Evolutionary conservation across 2,329 filamentous ascomycete genomes (phyloP).

Genomic region (Thielaviopsis punctulata): DNA sequence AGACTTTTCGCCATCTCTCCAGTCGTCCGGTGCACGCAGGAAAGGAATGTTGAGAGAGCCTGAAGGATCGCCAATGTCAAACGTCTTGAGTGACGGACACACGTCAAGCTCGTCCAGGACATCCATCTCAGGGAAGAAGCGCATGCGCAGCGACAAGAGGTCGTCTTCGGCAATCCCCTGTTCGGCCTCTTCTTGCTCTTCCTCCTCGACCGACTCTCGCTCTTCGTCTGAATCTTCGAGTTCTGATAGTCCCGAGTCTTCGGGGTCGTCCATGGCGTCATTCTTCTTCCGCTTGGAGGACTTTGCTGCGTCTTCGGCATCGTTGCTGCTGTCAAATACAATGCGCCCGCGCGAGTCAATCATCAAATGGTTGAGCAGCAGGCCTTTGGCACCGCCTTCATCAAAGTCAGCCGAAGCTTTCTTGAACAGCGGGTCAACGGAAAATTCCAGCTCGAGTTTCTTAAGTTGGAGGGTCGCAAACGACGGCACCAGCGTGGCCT

Average conservation of each 20-base stretch:
- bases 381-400: slow-evolving; percentile 88
- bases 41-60: slow-evolving; percentile 82
- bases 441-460: slow-evolving; percentile 93
- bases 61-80: slow-evolving; percentile 75
- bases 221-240: slow-evolving; percentile 20
- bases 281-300: slow-evolving; percentile 17
- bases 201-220: slow-evolving; percentile 20
- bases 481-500: slow-evolving; percentile 79
- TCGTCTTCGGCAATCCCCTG: slow-evolving; percentile 50
- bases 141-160: slow-evolving; percentile 51
- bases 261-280: neutral
- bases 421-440: slow-evolving; percentile 96
- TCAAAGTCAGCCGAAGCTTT: slow-evolving; percentile 98
- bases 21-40: slow-evolving; percentile 74
- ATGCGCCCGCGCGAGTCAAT: slow-evolving; percentile 86
- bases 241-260: neutral
- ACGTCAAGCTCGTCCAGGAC: slow-evolving; percentile 73
- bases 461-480: slow-evolving; percentile 84
- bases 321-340: slow-evolving; percentile 96
- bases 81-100: slow-evolving; percentile 85
- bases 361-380: slow-evolving; percentile 89
- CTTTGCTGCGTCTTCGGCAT: slow-evolving; percentile 37
- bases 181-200: slow-evolving; percentile 25
- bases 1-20: slow-evolving; percentile 44
- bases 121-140: slow-evolving; percentile 72